A percentile compares a stretch with the other conserved stretches of the same genome.
Conservation (phyloP, 768 basidiomycete species). For the Cantharellus anzutake region DNA sequence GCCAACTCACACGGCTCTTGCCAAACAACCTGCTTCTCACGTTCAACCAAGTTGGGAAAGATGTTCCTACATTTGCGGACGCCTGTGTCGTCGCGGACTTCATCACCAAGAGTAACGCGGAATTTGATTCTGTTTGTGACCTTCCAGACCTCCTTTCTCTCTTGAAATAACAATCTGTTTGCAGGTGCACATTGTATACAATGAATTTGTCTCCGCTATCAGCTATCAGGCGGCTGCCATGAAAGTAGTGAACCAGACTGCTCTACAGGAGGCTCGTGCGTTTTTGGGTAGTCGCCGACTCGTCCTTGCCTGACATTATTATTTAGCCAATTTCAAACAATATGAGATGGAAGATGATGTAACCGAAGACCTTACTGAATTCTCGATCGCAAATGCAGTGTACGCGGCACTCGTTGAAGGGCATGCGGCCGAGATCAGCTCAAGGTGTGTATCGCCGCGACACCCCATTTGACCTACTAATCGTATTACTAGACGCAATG, state of each 20-base stretch:
- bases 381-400: conserved; percentile 91
- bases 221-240: conserved; percentile 67
- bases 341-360: conserved; percentile 98
- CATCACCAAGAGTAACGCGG: conserved; percentile 64
- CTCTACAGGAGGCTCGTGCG: conserved; percentile 64
- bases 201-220: conserved; percentile 75
- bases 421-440: conserved; percentile 87
- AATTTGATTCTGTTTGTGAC: conserved; percentile 53
- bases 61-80: conserved; percentile 93
- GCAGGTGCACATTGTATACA: conserved; percentile 47
- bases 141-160: not conserved
- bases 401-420: conserved; percentile 86
- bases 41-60: conserved; percentile 96
- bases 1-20: conserved; percentile 56
- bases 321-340: conserved; percentile 65
- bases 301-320: not conserved
- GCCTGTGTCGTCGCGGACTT: conserved; percentile 88
- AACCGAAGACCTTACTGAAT: conserved; percentile 84
- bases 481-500: conserved; percentile 53
- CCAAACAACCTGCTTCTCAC: conserved; percentile 54
- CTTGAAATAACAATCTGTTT: not conserved
- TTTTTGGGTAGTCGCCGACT: conserved; percentile 9
- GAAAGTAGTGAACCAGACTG: conserved; percentile 65
- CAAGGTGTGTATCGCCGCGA: conserved; percentile 34
- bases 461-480: conserved; percentile 1